Conservation (phyloP, 495 filamentous ascomycete species). For the Penicillium herquei region DNA sequence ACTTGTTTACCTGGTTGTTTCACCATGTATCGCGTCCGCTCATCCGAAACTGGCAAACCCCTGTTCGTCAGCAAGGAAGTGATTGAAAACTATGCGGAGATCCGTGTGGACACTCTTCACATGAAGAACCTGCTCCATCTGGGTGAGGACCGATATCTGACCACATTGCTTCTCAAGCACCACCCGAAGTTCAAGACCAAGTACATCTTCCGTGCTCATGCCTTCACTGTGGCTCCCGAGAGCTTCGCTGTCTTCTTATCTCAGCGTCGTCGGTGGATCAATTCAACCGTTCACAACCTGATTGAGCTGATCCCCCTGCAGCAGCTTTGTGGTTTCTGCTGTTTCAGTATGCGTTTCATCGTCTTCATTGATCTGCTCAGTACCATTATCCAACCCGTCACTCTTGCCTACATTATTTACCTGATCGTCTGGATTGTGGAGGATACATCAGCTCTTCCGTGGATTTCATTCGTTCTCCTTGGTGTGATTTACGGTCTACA, state of each 20-base stretch:
- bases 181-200: constrained; percentile 97
- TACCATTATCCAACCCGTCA: constrained; percentile 89
- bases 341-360: constrained; percentile 98
- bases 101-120: constrained; percentile 95
- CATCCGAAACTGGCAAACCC: constrained; percentile 89
- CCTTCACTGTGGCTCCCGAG: constrained; percentile 95
- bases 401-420: constrained; percentile 87
- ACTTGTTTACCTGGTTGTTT: constrained; percentile 98
- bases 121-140: constrained; percentile 98
- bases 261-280: constrained; percentile 98
- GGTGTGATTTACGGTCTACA: constrained; percentile 96
- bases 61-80: constrained; percentile 93
- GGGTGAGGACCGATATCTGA: constrained; percentile 89
- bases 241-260: constrained; percentile 93
- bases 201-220: constrained; percentile 88
- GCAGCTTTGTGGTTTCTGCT: constrained; percentile 98
- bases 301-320: constrained; percentile 91
- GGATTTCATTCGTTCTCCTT: constrained; percentile 84
- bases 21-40: constrained; percentile 95
- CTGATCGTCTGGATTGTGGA: constrained; percentile 71
- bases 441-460: constrained; percentile 63
- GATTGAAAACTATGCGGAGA: constrained; percentile 79
- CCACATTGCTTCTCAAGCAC: constrained; percentile 88
- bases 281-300: constrained; percentile 97
- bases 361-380: constrained; percentile 93